Conservation (phyloP, 2,329 filamentous ascomycete species). For the Exophiala phaeomuriformis region DNA sequence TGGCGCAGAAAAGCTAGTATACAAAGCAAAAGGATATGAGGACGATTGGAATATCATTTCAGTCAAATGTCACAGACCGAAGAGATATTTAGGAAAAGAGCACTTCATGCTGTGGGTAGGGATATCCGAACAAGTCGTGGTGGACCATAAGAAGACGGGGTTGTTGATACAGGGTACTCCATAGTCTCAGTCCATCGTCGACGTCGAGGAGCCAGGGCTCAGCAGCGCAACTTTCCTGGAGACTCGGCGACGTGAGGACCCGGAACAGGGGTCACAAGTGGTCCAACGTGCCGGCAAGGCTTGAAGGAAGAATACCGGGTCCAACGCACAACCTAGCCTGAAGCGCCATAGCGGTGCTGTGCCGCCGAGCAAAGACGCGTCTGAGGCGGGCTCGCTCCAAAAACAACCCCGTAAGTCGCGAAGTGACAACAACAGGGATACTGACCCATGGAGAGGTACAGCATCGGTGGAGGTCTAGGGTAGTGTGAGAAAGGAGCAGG, state of each 20-base stretch:
- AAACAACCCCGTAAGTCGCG: constrained; percentile 15
- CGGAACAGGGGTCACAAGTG: constrained; percentile 12
- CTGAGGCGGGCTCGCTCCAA: constrained; percentile 17
- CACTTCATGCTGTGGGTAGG: neutral
- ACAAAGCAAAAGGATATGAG: constrained; percentile 4
- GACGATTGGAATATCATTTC: neutral
- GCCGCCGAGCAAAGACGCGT: constrained; percentile 9
- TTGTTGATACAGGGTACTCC: neutral
- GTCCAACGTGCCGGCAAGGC: constrained; percentile 20
- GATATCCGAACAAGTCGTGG: constrained; percentile 8
- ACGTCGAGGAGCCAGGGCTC: constrained; percentile 6
- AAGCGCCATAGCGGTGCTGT: constrained; percentile 2
- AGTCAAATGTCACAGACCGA: neutral
- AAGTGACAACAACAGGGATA: constrained; percentile 13
- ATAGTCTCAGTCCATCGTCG: constrained; percentile 2
- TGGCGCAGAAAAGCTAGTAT: constrained; percentile 6
- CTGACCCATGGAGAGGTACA: constrained; percentile 3
- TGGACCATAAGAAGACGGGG: constrained; percentile 7
- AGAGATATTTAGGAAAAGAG: constrained; percentile 10
- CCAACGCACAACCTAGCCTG: neutral
- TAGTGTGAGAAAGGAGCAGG: constrained; percentile 21
- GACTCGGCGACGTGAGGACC: constrained; percentile 1
- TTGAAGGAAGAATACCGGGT: constrained; percentile 7
- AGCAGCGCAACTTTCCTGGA: neutral
- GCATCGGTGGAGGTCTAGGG: constrained; percentile 5